Percentiles rank a stretch among this genome's conserved stretches.
Evolutionary conservation across 495 filamentous ascomycete species (phyloP).

Genomic region (Usnea hakonensis): DNA sequence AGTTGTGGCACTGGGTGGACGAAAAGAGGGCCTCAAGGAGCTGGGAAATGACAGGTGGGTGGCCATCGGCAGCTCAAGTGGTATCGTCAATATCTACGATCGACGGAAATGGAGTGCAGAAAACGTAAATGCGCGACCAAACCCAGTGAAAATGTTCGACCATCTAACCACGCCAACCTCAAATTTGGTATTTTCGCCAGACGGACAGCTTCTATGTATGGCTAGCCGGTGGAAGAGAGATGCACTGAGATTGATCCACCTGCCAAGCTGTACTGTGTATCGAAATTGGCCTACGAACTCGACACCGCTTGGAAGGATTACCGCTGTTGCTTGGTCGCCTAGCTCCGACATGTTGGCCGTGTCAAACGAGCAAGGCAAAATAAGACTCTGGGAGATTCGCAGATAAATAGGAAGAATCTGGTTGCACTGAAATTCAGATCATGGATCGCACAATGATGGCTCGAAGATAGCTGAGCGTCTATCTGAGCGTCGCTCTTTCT

Average conservation of each 20-base stretch:
- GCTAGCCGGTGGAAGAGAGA: slow-evolving; percentile 79
- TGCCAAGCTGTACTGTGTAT: slow-evolving; percentile 89
- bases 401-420: slow-evolving; percentile 25
- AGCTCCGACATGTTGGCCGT: slow-evolving; percentile 67
- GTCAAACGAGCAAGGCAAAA: slow-evolving; percentile 77
- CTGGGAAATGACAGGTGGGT: slow-evolving; percentile 85
- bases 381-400: slow-evolving; percentile 80
- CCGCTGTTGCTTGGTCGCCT: slow-evolving; percentile 67
- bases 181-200: slow-evolving; percentile 69
- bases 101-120: slow-evolving; percentile 52
- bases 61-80: slow-evolving; percentile 73
- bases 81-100: slow-evolving; percentile 91
- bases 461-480: not conserved
- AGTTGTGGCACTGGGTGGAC: slow-evolving; percentile 67
- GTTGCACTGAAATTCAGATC: not conserved
- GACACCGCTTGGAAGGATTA: slow-evolving; percentile 82
- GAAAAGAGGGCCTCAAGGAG: slow-evolving; percentile 41
- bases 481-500: not conserved
- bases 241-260: slow-evolving; percentile 77
- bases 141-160: slow-evolving; percentile 63
- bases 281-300: slow-evolving; percentile 90
- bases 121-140: slow-evolving; percentile 52
- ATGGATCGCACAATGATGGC: not conserved
- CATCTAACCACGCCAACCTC: slow-evolving; percentile 80
- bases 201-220: slow-evolving; percentile 82